phyloP scores from a whole-genome alignment of 441 rosid genomes.

The Monsonia emarginata region DNA sequence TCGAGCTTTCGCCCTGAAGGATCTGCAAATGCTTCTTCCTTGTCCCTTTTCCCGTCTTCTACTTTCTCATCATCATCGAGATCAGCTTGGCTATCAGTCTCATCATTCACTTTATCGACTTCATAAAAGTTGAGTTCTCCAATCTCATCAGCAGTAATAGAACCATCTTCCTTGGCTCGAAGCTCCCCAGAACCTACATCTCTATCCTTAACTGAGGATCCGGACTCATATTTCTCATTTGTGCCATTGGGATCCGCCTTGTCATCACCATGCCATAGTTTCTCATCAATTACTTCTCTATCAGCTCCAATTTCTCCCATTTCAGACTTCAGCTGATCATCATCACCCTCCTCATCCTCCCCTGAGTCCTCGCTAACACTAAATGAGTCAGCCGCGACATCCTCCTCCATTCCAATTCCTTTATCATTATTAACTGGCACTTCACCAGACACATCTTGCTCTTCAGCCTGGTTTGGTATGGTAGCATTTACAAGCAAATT shows the following conservation, averaged over 20 bases:
- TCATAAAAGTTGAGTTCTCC: conserved; percentile 37
- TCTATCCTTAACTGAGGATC: conserved; percentile 50
- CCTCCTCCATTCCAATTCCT: conserved; percentile 91
- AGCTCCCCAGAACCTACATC: conserved; percentile 60
- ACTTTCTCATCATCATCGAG: conserved; percentile 33
- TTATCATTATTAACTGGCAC: conserved; percentile 52
- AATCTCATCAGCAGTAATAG: conserved; percentile 31
- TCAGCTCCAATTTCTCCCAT: conserved; percentile 73
- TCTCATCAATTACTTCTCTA: conserved; percentile 68
- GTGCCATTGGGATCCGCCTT: conserved; percentile 39
- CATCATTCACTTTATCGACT: conserved; percentile 33
- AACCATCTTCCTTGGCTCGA: conserved; percentile 70
- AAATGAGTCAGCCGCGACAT: conserved; percentile 57
- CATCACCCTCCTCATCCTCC: conserved; percentile 42
- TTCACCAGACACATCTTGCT: conserved; percentile 52
- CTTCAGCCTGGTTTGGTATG: conserved; percentile 29
- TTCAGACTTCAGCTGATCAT: conserved; percentile 60
- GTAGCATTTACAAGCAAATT: too few relatives aligned
- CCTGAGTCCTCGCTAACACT: conserved; percentile 77
- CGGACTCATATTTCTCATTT: conserved; percentile 75
- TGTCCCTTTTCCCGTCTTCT: conserved; percentile 51
- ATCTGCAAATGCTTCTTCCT: conserved; percentile 62
- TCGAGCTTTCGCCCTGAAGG: conserved; percentile 52
- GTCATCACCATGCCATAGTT: conserved; percentile 57
- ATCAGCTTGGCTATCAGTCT: conserved; percentile 39